These are phyloP conservation scores for Boletellus ananas DNA, from an alignment of 768 basidiomycete genomes.

Conservation along the genomic window DNA sequence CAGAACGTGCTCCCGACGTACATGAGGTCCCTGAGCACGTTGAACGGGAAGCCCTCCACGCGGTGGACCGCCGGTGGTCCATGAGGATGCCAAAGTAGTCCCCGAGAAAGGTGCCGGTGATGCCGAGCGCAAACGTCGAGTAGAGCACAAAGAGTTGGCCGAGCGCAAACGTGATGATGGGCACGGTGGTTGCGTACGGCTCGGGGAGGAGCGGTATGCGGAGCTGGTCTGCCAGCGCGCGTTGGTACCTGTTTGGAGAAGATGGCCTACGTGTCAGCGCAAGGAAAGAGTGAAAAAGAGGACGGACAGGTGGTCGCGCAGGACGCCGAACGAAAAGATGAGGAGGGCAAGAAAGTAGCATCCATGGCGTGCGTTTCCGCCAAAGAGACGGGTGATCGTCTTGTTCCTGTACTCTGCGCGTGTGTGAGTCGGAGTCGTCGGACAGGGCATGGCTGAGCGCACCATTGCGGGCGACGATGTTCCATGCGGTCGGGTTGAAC, in stretches of 20 bases:
- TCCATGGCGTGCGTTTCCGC: constrained; percentile 67
- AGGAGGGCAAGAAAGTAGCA: constrained; percentile 83
- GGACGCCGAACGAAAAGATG: constrained; percentile 82
- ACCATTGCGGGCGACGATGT: constrained; percentile 79
- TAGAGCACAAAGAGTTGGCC: constrained; percentile 87
- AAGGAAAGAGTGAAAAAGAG: neutral
- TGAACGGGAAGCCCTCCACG: constrained; percentile 98
- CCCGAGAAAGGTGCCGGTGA: constrained; percentile 89
- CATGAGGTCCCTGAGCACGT: constrained; percentile 91
- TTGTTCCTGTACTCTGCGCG: constrained; percentile 73
- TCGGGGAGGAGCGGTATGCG: constrained; percentile 58
- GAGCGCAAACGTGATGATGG: constrained; percentile 54
- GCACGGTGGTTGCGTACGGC: constrained; percentile 58
- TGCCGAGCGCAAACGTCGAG: constrained; percentile 85
- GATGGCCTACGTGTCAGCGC: neutral
- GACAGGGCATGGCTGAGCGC: neutral
- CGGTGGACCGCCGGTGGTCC: too few species aligned
- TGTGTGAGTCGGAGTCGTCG: neutral
- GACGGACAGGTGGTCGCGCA: constrained; percentile 82
- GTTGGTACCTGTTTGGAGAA: constrained; percentile 54
- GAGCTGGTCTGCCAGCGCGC: constrained; percentile 77
- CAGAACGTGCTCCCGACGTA: constrained; percentile 93
- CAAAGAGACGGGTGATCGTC: constrained; percentile 79
- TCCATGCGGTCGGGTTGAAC: constrained; percentile 97
- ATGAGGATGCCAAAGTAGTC: constrained; percentile 86